A percentile compares a stretch with the other conserved stretches of the same genome.
These are phyloP conservation scores for Xylaria sp. DNA, from an alignment of 2,329 filamentous ascomycete genomes.

Conservation along the genomic window DNA sequence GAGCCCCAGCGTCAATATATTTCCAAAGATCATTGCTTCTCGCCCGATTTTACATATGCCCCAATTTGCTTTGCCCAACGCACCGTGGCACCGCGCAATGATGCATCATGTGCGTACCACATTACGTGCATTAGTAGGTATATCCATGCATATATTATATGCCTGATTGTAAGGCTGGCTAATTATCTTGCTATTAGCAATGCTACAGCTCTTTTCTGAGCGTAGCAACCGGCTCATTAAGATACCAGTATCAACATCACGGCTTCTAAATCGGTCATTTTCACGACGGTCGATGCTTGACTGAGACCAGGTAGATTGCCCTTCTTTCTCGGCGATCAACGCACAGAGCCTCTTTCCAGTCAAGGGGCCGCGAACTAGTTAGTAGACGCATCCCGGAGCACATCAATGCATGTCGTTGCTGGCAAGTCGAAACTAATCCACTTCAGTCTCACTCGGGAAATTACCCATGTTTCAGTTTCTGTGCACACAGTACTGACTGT, in stretches of 20 bases:
- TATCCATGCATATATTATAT: not conserved
- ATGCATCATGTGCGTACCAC: conserved; percentile 11
- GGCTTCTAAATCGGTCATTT: too few relatives aligned
- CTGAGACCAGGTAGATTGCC: not conserved
- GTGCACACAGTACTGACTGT: not conserved
- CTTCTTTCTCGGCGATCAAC: not conserved
- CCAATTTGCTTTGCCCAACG: not conserved
- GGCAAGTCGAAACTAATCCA: conserved; percentile 29
- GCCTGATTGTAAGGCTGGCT: too few relatives aligned
- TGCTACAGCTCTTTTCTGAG: not conserved
- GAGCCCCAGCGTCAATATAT: not conserved
- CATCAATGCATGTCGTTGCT: conserved; percentile 25
- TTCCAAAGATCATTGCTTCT: not conserved
- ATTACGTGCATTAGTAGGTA: conserved; percentile 3
- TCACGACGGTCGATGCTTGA: too few relatives aligned
- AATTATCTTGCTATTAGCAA: not conserved
- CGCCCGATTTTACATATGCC: not conserved
- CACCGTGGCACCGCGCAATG: not conserved
- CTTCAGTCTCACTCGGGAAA: conserved; percentile 27
- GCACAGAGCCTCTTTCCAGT: not conserved
- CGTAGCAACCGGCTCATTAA: not conserved
- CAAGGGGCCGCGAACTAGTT: too few relatives aligned
- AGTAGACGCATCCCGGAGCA: conserved; percentile 19
- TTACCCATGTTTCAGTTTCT: conserved; percentile 36
- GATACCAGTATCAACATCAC: not conserved